phyloP scores from a whole-genome alignment of 805 yeast genomes.

The Candida vaughaniae region DNA sequence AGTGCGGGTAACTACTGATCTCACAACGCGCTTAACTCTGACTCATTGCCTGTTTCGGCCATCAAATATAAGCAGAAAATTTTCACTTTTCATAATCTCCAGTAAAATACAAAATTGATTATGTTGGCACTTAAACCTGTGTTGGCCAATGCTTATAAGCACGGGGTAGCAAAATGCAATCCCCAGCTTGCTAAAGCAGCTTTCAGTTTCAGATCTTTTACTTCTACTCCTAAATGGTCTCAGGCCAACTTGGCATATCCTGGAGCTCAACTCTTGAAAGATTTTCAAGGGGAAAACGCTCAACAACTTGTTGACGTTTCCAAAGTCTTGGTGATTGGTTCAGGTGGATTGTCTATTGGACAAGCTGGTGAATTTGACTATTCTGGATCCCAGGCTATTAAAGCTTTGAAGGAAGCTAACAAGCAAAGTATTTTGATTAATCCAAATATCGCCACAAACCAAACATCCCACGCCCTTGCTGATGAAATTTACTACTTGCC shows the following conservation, averaged over 20 bases:
- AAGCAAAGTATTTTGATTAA: conserved; percentile 86
- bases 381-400: conserved; percentile 98
- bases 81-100: conserved; percentile 4
- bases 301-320: conserved; percentile 76
- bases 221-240: not conserved
- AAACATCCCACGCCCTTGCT: conserved; percentile 96
- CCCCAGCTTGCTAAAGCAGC: not conserved
- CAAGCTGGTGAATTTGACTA: conserved; percentile 99
- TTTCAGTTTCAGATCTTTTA: not conserved
- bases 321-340: conserved; percentile 89
- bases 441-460: conserved; percentile 98
- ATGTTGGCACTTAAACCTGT: conserved; percentile 7
- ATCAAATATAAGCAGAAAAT: conserved; percentile 8
- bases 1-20: conserved; percentile 21
- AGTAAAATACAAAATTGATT: not conserved
- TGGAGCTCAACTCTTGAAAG: conserved; percentile 60
- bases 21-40: conserved; percentile 18
- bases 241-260: conserved; percentile 41
- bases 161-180: not conserved
- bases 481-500: conserved; percentile 98
- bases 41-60: conserved; percentile 17
- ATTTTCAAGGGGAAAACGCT: conserved; percentile 54
- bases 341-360: conserved; percentile 98
- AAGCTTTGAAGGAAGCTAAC: conserved; percentile 94
- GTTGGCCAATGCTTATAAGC: not conserved